phyloP scores from a whole-genome alignment of 2,329 filamentous ascomycete genomes.

The Colletotrichum lindemuthianum region DNA sequence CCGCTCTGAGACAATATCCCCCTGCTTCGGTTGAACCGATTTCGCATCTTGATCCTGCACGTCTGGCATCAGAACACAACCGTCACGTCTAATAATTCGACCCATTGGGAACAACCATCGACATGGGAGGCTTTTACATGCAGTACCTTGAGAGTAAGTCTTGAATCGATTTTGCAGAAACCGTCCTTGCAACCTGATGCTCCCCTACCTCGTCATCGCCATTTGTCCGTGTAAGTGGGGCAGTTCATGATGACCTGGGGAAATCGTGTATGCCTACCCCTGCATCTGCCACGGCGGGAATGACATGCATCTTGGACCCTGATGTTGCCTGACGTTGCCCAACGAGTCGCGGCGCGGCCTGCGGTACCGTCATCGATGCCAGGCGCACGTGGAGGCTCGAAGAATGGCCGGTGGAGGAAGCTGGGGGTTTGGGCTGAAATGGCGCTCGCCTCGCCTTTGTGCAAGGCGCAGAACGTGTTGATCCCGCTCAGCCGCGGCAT shows the following conservation, averaged over 20 bases:
- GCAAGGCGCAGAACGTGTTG: constrained; percentile 2
- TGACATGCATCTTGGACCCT: constrained; percentile 36
- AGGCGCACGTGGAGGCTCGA: constrained; percentile 25
- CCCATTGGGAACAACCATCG: constrained; percentile 46
- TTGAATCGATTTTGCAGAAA: constrained; percentile 38
- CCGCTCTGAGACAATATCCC: constrained; percentile 24
- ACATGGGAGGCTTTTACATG: constrained; percentile 75
- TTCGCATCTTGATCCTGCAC: constrained; percentile 21
- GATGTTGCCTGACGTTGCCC: constrained; percentile 3
- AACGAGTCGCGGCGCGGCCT: constrained; percentile 14
- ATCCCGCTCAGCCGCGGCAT: constrained; percentile 26
- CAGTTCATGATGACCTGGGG: constrained; percentile 12
- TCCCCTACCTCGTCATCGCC: constrained; percentile 30
- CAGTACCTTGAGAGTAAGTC: constrained; percentile 80
- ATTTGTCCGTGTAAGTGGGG: constrained; percentile 35
- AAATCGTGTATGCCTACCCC: constrained; percentile 41
- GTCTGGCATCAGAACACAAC: constrained; percentile 6
- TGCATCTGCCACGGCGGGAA: constrained; percentile 44
- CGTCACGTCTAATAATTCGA: constrained; percentile 11
- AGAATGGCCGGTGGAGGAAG: constrained; percentile 10
- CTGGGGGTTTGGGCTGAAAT: constrained; percentile 46
- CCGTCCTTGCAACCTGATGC: constrained; percentile 31
- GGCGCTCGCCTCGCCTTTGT: constrained; percentile 42
- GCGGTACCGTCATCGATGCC: constrained; percentile 13
- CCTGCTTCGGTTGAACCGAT: neutral